Conservation (phyloP, 1,139 yeast genomes). For the Lipomyces yarrowii region DNA sequence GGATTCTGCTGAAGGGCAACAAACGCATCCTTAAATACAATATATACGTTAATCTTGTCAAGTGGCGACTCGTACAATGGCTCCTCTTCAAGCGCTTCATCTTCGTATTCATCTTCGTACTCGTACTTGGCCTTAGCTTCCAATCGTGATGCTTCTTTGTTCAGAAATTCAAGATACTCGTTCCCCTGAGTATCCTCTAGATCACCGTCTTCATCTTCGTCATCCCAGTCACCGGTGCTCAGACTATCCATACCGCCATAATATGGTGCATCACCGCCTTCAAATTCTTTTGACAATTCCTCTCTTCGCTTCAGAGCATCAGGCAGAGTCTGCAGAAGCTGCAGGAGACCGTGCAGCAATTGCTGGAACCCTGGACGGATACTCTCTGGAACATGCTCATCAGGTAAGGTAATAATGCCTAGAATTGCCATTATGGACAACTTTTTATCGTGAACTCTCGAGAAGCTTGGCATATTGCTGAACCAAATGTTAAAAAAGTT, state of each 20-base stretch:
- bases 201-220: conserved; percentile 48
- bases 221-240: conserved; percentile 48
- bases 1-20: conserved; percentile 29
- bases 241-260: conserved; percentile 40
- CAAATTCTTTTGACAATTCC: conserved; percentile 59
- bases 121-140: conserved; percentile 32
- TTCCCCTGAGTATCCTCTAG: conserved; percentile 45
- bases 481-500: conserved; percentile 73
- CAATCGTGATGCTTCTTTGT: conserved; percentile 37
- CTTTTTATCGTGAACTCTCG: conserved; percentile 83
- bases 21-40: conserved; percentile 52
- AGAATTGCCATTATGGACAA: conserved; percentile 70
- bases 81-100: conserved; percentile 72
- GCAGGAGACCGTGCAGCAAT: conserved; percentile 54
- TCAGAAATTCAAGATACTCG: conserved; percentile 41
- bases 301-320: conserved; percentile 67
- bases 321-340: conserved; percentile 64
- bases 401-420: conserved; percentile 48
- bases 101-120: conserved; percentile 47
- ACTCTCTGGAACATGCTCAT: conserved; percentile 44
- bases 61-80: conserved; percentile 78
- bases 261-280: conserved; percentile 46
- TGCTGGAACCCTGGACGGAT: conserved; percentile 42
- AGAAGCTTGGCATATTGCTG: conserved; percentile 55
- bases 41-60: conserved; percentile 69